A percentile compares a stretch with the other conserved stretches of the same genome.
Evolutionary conservation across 2,329 filamentous ascomycete genomes (phyloP).

Genomic region (Phaeophleospora eucalypticola): DNA sequence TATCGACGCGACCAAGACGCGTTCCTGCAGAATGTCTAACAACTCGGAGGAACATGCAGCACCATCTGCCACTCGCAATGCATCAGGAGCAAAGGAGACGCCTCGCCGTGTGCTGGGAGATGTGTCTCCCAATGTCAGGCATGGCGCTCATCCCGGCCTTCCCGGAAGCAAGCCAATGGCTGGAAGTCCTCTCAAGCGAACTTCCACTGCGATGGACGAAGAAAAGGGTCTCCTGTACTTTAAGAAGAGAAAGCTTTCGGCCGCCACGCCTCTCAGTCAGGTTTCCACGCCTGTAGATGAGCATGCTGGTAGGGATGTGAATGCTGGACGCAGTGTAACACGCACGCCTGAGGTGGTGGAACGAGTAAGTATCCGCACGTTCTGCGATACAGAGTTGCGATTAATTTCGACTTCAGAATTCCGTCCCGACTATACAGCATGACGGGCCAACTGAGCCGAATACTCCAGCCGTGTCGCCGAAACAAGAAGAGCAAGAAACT

Average conservation of each 20-base stretch:
- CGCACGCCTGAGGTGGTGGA: not conserved
- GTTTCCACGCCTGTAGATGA: not conserved
- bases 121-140: conserved; percentile 30
- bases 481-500: conserved; percentile 23
- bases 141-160: conserved; percentile 7
- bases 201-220: conserved; percentile 29
- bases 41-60: not conserved
- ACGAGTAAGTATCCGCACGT: not conserved
- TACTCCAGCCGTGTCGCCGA: conserved; percentile 21
- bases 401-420: not conserved
- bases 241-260: conserved; percentile 28
- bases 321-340: not conserved
- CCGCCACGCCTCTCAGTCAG: conserved; percentile 8
- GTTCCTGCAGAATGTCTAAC: conserved; percentile 18
- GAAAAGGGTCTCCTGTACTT: conserved; percentile 33
- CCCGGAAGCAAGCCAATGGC: conserved; percentile 21
- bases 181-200: conserved; percentile 33
- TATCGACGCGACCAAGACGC: conserved; percentile 17
- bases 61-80: conserved; percentile 5
- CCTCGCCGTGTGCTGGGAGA: conserved; percentile 28
- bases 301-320: not conserved
- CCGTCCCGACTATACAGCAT: conserved; percentile 14
- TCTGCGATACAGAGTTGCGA: not conserved
- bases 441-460: conserved; percentile 26
- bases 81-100: conserved; percentile 8